Conservation (phyloP, 2,329 filamentous ascomycete species). For the Huntiella bhutanensis region DNA sequence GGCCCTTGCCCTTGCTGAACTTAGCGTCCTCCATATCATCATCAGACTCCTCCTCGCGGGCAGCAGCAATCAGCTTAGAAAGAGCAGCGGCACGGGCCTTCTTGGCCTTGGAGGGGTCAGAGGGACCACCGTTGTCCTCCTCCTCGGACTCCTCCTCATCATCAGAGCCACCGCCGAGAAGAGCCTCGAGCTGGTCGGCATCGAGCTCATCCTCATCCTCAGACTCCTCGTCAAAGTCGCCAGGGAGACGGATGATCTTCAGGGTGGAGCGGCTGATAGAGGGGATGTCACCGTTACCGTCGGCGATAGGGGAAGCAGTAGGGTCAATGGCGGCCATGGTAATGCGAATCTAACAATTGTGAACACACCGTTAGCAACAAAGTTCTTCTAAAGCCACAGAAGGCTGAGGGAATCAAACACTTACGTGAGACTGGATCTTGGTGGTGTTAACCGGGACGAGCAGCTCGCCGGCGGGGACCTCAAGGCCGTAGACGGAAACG, state of each 20-base stretch:
- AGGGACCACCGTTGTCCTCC: conserved; percentile 73
- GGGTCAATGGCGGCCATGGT: conserved; percentile 98
- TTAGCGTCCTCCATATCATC: conserved; percentile 60
- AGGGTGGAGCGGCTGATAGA: conserved; percentile 61
- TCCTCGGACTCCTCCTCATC: conserved; percentile 37
- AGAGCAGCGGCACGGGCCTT: conserved; percentile 52
- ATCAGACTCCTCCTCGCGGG: conserved; percentile 40
- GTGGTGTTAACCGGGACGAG: conserved; percentile 54
- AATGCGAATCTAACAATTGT: conserved; percentile 57
- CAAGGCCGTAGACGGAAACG: conserved; percentile 78
- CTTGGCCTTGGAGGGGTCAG: conserved; percentile 78
- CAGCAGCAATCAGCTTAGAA: conserved; percentile 45
- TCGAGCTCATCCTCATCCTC: conserved; percentile 40
- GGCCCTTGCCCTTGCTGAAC: conserved; percentile 53
- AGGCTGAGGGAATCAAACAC: conserved; percentile 20
- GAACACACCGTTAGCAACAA: too few species aligned
- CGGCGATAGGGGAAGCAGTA: conserved; percentile 50
- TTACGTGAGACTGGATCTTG: conserved; percentile 68
- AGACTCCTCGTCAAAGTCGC: conserved; percentile 36
- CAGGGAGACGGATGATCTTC: conserved; percentile 65
- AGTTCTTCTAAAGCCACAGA: background rate
- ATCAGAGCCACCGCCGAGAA: conserved; percentile 30
- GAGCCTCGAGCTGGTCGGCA: conserved; percentile 41
- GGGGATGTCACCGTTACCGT: conserved; percentile 41
- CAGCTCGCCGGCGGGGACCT: conserved; percentile 70